phyloP scores from a whole-genome alignment of 1,284 basidiomycete genomes.

The Apiotrichum porosum region DNA sequence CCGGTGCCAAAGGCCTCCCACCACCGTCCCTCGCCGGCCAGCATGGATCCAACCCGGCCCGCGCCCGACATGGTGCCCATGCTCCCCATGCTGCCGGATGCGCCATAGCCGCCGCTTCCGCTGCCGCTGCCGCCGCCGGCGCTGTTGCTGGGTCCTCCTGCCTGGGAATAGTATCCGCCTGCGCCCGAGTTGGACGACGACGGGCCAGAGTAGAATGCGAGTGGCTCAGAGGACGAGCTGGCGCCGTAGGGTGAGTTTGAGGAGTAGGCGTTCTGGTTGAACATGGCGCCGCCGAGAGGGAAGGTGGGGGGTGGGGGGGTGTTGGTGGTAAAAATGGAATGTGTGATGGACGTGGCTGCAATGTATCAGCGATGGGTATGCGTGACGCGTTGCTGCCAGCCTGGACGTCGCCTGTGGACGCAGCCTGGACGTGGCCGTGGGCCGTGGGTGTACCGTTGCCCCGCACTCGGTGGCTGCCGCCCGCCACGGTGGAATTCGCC shows the following conservation, averaged over 20 bases:
- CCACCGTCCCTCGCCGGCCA: slow-evolving; percentile 70
- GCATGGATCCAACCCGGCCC: slow-evolving; percentile 57
- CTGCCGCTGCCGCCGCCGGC: neutral
- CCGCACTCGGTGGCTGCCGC: too few species aligned
- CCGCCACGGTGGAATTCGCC: too few species aligned
- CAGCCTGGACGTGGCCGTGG: too few species aligned
- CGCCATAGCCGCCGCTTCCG: neutral
- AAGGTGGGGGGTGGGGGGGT: neutral
- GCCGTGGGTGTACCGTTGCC: too few species aligned
- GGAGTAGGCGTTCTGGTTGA: slow-evolving; percentile 26
- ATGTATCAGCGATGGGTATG: slow-evolving; percentile 1
- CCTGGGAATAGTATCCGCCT: slow-evolving; percentile 2
- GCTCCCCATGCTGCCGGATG: slow-evolving; percentile 3
- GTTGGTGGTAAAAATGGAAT: neutral
- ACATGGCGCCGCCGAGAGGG: slow-evolving; percentile 16
- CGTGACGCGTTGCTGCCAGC: slow-evolving; percentile 6
- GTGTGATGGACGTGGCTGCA: slow-evolving; percentile 3
- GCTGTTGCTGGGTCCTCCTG: slow-evolving; percentile 4
- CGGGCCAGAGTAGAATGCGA: slow-evolving; percentile 39
- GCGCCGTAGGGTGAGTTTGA: slow-evolving; percentile 6
- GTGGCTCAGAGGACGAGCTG: slow-evolving; percentile 25
- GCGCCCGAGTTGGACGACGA: neutral
- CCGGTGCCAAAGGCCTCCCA: slow-evolving; percentile 94
- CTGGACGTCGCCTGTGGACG: too few species aligned
- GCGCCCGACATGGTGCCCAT: slow-evolving; percentile 25